Evolutionary conservation across 306 rosid genomes (phyloP).

Genomic region (Potentilla sterilis): DNA sequence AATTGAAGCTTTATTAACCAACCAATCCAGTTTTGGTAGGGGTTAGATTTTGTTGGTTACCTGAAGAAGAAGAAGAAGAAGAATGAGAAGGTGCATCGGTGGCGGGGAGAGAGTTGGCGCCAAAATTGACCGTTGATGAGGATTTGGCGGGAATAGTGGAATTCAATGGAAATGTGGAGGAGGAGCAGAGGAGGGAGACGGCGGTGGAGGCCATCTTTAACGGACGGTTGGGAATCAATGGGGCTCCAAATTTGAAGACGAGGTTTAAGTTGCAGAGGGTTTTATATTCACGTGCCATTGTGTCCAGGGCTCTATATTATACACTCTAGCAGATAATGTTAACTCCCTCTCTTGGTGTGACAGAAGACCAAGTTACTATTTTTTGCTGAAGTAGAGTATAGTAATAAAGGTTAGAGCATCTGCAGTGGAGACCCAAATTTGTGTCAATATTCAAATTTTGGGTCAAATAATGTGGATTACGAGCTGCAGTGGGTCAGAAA

Average conservation of each 20-base stretch:
- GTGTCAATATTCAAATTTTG: too few relatives aligned
- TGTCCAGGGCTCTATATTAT: background rate
- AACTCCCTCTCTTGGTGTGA: background rate
- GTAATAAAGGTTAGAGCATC: too few relatives aligned
- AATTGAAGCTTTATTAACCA: conserved; percentile 5
- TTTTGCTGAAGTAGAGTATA: too few relatives aligned
- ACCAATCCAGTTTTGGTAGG: conserved; percentile 2
- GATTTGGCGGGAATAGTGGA: conserved; percentile 46
- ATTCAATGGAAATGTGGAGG: conserved; percentile 15
- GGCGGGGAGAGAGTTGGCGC: conserved; percentile 26
- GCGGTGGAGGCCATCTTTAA: conserved; percentile 1
- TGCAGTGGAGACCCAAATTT: too few relatives aligned
- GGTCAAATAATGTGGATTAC: too few relatives aligned
- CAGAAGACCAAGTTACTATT: background rate
- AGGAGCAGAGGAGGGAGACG: conserved; percentile 5
- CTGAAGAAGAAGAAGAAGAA: background rate
- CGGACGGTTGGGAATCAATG: background rate
- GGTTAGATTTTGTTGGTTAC: background rate
- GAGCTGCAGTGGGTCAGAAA: too few relatives aligned
- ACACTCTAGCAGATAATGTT: background rate
- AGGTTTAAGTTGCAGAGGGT: background rate
- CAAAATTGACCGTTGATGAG: conserved; percentile 33
- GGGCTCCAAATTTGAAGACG: background rate
- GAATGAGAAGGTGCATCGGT: too few relatives aligned
- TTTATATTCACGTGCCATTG: background rate